Base-by-base conservation (phyloP, 2,329 filamentous ascomycete species). In the Monilinia fructicola region DNA sequence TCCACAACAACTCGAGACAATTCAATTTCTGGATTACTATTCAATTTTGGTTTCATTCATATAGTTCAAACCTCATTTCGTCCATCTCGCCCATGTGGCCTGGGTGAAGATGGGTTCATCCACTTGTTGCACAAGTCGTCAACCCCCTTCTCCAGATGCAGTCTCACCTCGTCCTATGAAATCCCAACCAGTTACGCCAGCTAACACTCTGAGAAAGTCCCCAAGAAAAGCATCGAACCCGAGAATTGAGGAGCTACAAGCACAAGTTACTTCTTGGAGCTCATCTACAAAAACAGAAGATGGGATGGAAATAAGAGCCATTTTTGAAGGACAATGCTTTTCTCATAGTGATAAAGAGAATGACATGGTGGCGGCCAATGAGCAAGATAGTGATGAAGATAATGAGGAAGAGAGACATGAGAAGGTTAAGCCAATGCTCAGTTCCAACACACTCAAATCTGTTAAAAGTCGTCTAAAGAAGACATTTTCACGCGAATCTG, bases 401-500 rank as follows among this genome's bases (percentile, higher is more conserved):
- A 78, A 82, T 6, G 73, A 79, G 35, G 78, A 82, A 58, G 80
- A 80, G 3, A 78, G 79, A 18, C 46, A 44, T 5, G 44, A 53
- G 5, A 23, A 26, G 23, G 75, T 78, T 40, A 80, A 81, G n/a
- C 77, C 78, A 14, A 78, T 77, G 55, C 78, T 74, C 65, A 73
- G 71, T 58, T 74, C 74, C 23, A 79, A 77, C 58, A 78, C 81
- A 0, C 75, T 86, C 14, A 78, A 79, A 42, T 76, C 76, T 3
- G 79, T 86, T 42, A 81, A 79, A 48, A 66, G 78, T 78, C 54
- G 72, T 67, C 42, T 74, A 23, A 73, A 69, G 46, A 73, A 72
- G 50, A 81, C 80, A 48, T 76, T 84, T 7, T 84, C 83, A 2
- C 77, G 80, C 31, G 81, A 82, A 26, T 78, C 77, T 4, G 75